Evolutionary conservation across 2,329 filamentous ascomycete genomes (phyloP), one percentile per base, ranked within the genome.

Genomic region (Fusarium virguliforme): DNA sequence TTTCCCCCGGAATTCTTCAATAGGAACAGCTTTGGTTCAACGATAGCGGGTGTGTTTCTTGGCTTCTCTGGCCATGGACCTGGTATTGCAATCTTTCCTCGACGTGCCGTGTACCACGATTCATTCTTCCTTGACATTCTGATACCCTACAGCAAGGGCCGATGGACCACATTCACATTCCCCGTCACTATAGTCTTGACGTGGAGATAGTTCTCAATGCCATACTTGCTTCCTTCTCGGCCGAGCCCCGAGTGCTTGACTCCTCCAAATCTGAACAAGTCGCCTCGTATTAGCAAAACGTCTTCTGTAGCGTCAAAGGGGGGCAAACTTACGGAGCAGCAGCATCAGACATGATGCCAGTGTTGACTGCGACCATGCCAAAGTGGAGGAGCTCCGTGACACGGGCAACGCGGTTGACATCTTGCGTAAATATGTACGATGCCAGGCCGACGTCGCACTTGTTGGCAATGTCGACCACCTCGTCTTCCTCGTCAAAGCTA

Each of bases 381-480:
- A 89, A 86, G 65, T 92, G 86, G 48, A 92, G 79, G 4, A 79
- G 82, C 73, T 87, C 85, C 3, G 83, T 80, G 3, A 88, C 81
- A 9, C 84, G 78, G 48, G 58, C 75, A 77, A n/a, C 81, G 72
- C 85, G 74, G 55, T 79, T 76, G 4, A 84, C 62, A 74, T 85
- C 80, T 66, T 77, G 76, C 10, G 82, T 91, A 81, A 90, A 94
- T 82, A 94, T 92, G 81, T 94, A 94, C 0, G 90, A 90, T 1
- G 92, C 92, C 15, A 94, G 85, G 3, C 92, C 92, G 24, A 94
- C 91, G 61, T 93, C 89, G 0, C 90, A 83, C 18, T 82, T 81
- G 77, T 94, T 94, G 1, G 92, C 92, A 54, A 90, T 81, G 57
- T 87, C 84, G 30, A 93, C 85, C 18, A 93, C 92, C 67, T 94